These are phyloP conservation scores for Colletotrichum sidae DNA, from an alignment of 2,329 filamentous ascomycete species.

Conservation along the genomic window DNA sequence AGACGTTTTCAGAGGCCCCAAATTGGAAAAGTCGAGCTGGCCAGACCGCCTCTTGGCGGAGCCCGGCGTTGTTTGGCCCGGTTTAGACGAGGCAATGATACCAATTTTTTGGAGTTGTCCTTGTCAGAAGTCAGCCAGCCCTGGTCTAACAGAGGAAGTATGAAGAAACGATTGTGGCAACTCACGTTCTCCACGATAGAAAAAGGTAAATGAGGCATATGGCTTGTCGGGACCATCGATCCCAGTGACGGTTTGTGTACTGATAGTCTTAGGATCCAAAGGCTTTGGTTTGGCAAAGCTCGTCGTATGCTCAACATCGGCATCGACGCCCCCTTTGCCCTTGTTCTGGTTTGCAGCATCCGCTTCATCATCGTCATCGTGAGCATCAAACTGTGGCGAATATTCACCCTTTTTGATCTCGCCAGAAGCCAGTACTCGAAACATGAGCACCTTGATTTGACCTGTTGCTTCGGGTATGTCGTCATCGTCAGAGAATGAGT, in stretches of 20 bases:
- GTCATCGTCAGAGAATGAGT: constrained; percentile 81
- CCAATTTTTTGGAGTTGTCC: constrained; percentile 98
- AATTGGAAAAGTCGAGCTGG: constrained; percentile 85
- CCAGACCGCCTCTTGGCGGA: constrained; percentile 82
- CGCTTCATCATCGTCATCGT: constrained; percentile 88
- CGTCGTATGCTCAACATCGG: constrained; percentile 94
- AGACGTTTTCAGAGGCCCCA: constrained; percentile 86
- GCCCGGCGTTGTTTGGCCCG: constrained; percentile 69
- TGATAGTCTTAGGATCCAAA: constrained; percentile 95
- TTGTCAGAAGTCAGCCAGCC: constrained; percentile 48
- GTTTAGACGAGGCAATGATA: constrained; percentile 78
- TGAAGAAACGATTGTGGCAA: constrained; percentile 42
- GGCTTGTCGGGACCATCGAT: constrained; percentile 97
- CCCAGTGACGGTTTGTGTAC: constrained; percentile 98
- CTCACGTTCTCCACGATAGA: constrained; percentile 95
- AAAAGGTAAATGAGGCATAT: constrained; percentile 97
- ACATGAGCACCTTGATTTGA: constrained; percentile 98
- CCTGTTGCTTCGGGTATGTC: constrained; percentile 93
- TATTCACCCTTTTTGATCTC: constrained; percentile 99
- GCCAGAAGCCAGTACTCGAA: constrained; percentile 92
- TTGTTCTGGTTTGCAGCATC: constrained; percentile 62
- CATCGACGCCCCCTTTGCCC: constrained; percentile 73
- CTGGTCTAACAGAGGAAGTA: not conserved
- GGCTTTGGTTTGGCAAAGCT: constrained; percentile 98
- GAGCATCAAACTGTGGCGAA: constrained; percentile 95